Conservation (phyloP, 768 basidiomycete genomes). For the Candolleomyces eurysporus region DNA sequence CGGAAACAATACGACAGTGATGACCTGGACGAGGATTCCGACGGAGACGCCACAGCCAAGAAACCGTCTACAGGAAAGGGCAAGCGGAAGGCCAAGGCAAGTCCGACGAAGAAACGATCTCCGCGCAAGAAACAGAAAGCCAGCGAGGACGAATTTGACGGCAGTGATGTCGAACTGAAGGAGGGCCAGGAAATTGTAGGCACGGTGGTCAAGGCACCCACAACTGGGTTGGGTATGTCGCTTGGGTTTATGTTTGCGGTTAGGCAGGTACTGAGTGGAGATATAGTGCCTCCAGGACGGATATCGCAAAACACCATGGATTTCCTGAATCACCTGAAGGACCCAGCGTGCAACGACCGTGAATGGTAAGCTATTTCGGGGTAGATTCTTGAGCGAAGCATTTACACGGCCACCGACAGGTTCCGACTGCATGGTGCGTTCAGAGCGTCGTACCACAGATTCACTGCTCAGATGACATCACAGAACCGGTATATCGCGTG, state of each 20-base stretch:
- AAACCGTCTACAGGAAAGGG: not conserved
- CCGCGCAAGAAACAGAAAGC: constrained; percentile 30
- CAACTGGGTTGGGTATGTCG: constrained; percentile 68
- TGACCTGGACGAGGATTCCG: constrained; percentile 41
- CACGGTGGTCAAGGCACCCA: constrained; percentile 76
- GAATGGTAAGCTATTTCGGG: constrained; percentile 54
- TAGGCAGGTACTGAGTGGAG: constrained; percentile 43
- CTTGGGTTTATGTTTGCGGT: not conserved
- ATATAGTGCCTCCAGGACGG: constrained; percentile 74
- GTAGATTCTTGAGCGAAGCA: not conserved
- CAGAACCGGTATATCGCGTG: constrained; percentile 76
- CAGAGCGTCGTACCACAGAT: not conserved
- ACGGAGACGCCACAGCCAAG: constrained; percentile 21
- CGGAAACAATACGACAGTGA: constrained; percentile 38
- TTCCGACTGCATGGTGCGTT: constrained; percentile 73
- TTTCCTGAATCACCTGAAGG: constrained; percentile 67
- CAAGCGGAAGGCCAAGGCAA: constrained; percentile 1
- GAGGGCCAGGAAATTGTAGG: constrained; percentile 76
- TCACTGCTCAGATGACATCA: not conserved
- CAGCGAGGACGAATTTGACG: constrained; percentile 20
- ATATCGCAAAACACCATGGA: constrained; percentile 84
- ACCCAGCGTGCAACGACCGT: constrained; percentile 80
- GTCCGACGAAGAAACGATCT: constrained; percentile 9
- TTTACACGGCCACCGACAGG: constrained; percentile 40
- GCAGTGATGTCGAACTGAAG: constrained; percentile 44